Percentiles rank a stretch among this genome's conserved stretches.
Conservation (phyloP, 108 stramenopile species). For the Cyclotella cryptica region DNA sequence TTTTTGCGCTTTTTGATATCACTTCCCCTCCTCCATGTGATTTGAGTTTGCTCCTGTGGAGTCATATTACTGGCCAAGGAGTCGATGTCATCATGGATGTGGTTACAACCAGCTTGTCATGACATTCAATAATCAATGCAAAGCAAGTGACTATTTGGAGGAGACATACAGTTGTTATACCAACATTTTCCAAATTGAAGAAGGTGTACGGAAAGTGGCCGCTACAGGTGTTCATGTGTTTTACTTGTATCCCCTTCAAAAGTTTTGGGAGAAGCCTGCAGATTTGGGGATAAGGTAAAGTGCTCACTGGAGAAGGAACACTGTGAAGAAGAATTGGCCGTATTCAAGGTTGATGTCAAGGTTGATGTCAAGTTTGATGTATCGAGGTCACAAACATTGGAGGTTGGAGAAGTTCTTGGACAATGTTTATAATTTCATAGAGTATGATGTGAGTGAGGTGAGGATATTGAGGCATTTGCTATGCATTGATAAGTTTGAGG, state of each 20-base stretch:
- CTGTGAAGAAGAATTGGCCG: constrained; percentile 17
- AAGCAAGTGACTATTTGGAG: neutral
- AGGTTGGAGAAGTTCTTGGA: constrained; percentile 16
- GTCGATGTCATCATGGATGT: neutral
- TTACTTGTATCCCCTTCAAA: constrained; percentile 17
- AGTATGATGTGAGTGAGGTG: neutral
- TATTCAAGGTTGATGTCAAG: neutral
- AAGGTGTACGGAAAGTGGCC: neutral
- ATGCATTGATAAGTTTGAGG: constrained; percentile 8
- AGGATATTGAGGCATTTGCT: constrained; percentile 17
- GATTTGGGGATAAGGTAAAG: constrained; percentile 27
- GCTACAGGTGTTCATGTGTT: neutral
- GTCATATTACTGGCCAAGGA: neutral
- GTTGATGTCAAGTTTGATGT: constrained; percentile 26
- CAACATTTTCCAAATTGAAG: constrained; percentile 4
- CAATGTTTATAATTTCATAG: neutral
- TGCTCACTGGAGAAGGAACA: neutral
- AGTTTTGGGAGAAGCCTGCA: constrained; percentile 20
- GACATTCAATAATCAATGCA: neutral
- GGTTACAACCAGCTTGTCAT: neutral
- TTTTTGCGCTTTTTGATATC: neutral
- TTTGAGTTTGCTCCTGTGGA: neutral
- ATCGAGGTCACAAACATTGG: constrained; percentile 6
- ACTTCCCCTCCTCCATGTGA: neutral
- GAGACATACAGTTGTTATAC: neutral